Evolutionary conservation across 371 early-diverging fungal genomes (phyloP).

Genomic region (Mycotypha africana): DNA sequence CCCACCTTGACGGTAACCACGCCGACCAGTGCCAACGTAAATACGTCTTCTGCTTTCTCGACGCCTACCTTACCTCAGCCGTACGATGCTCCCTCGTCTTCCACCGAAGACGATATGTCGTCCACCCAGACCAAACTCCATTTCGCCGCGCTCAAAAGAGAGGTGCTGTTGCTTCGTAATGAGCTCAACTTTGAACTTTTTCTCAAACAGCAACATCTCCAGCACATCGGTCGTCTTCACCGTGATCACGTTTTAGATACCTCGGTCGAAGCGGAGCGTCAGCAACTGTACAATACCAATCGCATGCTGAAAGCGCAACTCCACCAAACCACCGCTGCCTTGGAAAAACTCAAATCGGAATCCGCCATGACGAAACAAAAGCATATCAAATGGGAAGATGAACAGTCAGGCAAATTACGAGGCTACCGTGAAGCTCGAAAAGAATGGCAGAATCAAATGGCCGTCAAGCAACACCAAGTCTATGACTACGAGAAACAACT

Average conservation of each 20-base stretch:
- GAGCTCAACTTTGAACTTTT: slow-evolving; percentile 65
- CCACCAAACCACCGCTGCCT: slow-evolving; percentile 40
- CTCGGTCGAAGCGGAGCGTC: slow-evolving; percentile 59
- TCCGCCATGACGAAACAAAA: slow-evolving; percentile 50
- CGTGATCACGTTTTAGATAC: slow-evolving; percentile 60
- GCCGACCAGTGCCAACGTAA: slow-evolving; percentile 6
- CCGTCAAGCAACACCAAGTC: slow-evolving; percentile 39
- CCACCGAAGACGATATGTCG: neutral
- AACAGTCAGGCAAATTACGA: slow-evolving; percentile 51
- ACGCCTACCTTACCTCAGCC: neutral
- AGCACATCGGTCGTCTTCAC: slow-evolving; percentile 61
- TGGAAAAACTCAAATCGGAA: slow-evolving; percentile 52
- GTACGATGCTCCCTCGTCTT: too few relatives aligned
- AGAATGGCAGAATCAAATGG: slow-evolving; percentile 48
- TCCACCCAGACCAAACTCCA: slow-evolving; percentile 28
- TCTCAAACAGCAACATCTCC: slow-evolving; percentile 62
- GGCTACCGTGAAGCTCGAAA: slow-evolving; percentile 53
- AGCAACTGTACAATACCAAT: slow-evolving; percentile 56
- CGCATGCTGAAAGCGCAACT: slow-evolving; percentile 52
- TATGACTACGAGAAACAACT: slow-evolving; percentile 31
- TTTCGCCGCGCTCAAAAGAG: slow-evolving; percentile 48
- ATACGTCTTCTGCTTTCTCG: neutral
- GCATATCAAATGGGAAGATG: slow-evolving; percentile 63
- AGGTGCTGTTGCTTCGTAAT: slow-evolving; percentile 53
- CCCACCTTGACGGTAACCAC: slow-evolving; percentile 10